Conservation (phyloP, 1,139 yeast genomes). For the Yamadazyma atmosphaerica region DNA sequence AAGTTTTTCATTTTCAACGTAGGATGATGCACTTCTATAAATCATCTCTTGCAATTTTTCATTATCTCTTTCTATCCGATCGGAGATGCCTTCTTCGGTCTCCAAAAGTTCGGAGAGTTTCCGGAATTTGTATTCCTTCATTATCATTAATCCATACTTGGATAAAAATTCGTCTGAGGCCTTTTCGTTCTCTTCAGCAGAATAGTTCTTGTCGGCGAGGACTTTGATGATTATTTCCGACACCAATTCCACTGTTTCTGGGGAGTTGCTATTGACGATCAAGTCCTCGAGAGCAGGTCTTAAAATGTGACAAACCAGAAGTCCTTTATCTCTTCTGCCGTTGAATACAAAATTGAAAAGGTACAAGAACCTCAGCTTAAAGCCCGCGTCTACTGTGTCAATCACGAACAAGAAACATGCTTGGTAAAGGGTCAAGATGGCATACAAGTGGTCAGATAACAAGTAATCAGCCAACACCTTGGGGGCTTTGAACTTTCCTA, state of each 20-base stretch:
- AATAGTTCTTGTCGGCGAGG: slow-evolving; percentile 22
- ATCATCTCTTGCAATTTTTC: slow-evolving; percentile 35
- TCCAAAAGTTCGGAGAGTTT: slow-evolving; percentile 14
- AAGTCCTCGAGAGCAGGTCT: slow-evolving; percentile 40
- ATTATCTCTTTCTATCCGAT: slow-evolving; percentile 23
- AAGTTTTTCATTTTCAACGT: slow-evolving; percentile 37
- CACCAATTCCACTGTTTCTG: slow-evolving; percentile 28
- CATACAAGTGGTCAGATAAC: slow-evolving; percentile 35
- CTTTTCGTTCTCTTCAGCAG: slow-evolving; percentile 16
- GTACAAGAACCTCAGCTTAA: slow-evolving; percentile 54
- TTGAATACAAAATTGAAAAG: slow-evolving; percentile 46
- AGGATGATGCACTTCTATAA: slow-evolving; percentile 40
- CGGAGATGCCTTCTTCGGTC: slow-evolving; percentile 15
- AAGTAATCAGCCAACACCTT: slow-evolving; percentile 50
- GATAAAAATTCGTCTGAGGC: slow-evolving; percentile 19
- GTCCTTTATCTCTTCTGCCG: slow-evolving; percentile 35
- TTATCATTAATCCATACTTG: slow-evolving; percentile 13
- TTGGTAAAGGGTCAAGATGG: slow-evolving; percentile 51
- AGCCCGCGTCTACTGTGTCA: slow-evolving; percentile 42
- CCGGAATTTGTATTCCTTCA: slow-evolving; percentile 19
- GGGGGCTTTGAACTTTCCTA: slow-evolving; percentile 48
- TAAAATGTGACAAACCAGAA: slow-evolving; percentile 47
- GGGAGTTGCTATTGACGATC: slow-evolving; percentile 29
- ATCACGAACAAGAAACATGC: slow-evolving; percentile 49
- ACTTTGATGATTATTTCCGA: slow-evolving; percentile 28